These are phyloP conservation scores for Chalciporus sp. DNA, from an alignment of 1,284 basidiomycete species.

Conservation along the genomic window DNA sequence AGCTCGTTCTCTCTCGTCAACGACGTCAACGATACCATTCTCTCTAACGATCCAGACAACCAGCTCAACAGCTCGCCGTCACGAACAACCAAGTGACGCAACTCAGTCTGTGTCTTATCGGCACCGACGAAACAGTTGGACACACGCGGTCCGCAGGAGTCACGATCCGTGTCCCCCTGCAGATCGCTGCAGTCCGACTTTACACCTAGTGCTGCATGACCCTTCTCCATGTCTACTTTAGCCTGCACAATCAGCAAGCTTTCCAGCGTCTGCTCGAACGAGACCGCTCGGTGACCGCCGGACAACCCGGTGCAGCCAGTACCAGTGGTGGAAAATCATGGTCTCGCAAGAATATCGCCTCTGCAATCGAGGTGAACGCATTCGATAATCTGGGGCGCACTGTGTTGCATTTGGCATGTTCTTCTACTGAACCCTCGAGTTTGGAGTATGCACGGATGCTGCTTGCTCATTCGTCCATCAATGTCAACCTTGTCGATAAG, in stretches of 20 bases:
- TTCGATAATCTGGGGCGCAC: constrained; percentile 76
- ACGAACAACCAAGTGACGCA: background rate
- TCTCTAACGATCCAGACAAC: background rate
- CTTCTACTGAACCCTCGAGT: constrained; percentile 58
- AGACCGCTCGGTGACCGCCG: constrained; percentile 19
- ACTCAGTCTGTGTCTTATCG: constrained; percentile 18
- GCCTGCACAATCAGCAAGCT: constrained; percentile 76
- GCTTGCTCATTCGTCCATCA: constrained; percentile 77
- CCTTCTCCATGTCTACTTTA: constrained; percentile 81
- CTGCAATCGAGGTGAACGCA: constrained; percentile 67
- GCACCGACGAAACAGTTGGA: constrained; percentile 20
- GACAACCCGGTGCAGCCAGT: constrained; percentile 38
- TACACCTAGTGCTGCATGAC: constrained; percentile 55
- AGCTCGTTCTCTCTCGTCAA: background rate
- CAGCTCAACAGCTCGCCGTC: background rate
- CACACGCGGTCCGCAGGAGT: constrained; percentile 29
- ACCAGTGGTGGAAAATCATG: constrained; percentile 67
- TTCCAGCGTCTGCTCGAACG: constrained; percentile 80
- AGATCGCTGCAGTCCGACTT: constrained; percentile 18
- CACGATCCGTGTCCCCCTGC: constrained; percentile 26
- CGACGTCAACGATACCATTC: background rate
- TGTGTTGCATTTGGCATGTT: constrained; percentile 83
- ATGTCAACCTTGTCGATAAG: constrained; percentile 81
- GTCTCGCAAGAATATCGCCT: constrained; percentile 52
- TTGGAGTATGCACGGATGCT: constrained; percentile 82